These are phyloP conservation scores for Komagataea norvegica DNA, from an alignment of 1,139 yeast species.

Conservation along the genomic window DNA sequence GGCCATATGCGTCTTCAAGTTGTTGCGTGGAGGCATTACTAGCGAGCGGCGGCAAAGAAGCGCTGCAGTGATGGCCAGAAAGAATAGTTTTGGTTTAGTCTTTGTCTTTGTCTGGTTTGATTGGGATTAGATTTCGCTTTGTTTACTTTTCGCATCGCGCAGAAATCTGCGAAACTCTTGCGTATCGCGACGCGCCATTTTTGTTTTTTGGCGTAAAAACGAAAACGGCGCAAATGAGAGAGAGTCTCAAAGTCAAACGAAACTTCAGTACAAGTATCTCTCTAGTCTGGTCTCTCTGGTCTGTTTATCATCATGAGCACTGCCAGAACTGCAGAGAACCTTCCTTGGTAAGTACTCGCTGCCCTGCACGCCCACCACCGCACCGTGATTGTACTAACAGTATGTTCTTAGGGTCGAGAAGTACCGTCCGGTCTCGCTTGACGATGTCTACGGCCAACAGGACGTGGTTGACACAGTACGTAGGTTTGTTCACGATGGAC, in stretches of 20 bases:
- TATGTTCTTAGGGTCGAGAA: constrained; percentile 99
- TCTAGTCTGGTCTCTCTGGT: too few relatives aligned
- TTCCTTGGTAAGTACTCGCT: constrained; percentile 36
- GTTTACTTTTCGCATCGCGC: background rate
- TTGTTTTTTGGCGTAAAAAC: too few relatives aligned
- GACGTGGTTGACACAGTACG: constrained; percentile 80
- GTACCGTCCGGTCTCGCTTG: constrained; percentile 79
- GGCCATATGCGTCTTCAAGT: constrained; percentile 20
- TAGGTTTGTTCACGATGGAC: constrained; percentile 77
- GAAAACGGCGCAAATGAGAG: too few relatives aligned
- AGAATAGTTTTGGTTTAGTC: constrained; percentile 22
- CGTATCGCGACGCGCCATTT: too few relatives aligned
- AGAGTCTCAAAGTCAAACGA: too few relatives aligned
- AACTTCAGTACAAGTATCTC: too few relatives aligned
- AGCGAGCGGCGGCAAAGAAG: background rate
- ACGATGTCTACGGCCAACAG: constrained; percentile 88
- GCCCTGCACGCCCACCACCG: too few relatives aligned
- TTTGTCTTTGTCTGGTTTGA: constrained; percentile 1
- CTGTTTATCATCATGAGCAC: constrained; percentile 12
- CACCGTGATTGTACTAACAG: too few relatives aligned
- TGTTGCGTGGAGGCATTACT: constrained; percentile 18
- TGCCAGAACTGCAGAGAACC: constrained; percentile 32
- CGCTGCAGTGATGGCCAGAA: constrained; percentile 31
- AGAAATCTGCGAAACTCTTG: too few relatives aligned
- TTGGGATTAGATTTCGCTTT: background rate